Base-by-base conservation (phyloP, 2,329 filamentous ascomycete genomes). In the Oidium heveae region DNA sequence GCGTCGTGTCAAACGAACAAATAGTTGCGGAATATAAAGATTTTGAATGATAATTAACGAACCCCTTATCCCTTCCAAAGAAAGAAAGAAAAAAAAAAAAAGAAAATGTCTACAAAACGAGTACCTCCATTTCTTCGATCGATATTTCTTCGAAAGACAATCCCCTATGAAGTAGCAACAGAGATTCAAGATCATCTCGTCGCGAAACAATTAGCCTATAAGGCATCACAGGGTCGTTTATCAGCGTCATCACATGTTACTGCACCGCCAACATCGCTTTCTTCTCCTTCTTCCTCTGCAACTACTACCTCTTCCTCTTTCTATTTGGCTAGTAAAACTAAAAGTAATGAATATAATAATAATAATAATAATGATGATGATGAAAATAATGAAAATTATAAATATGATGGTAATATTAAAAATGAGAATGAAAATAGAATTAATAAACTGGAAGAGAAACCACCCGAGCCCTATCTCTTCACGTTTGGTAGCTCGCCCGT, bases 401-500 rank as follows among this genome's bases (percentile, higher is more conserved):
- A 28, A 28, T 28, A 3, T 28, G 6, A 28, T 28, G 24, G 6
- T 28, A 28, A 28, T 3, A 28, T 28, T 28, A 28, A 28, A 28
- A 28, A 28, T 28, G 24, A 28, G 24, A 28, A 28, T 28, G 24
- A 28, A 28, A 28, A 28, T 28, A 28, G 6, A 28, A 28, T 28
- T 28, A 28, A 28, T 28, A 28, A 28, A 3, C 3, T 6, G 3
- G 6, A 28, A 28, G 24, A 28, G 24, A 28, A 56, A 13, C 54
- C 56, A 9, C 82, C 82, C 0, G 70, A 72, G 15, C 84, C 86
- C 28, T 79, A 77, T 34, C 72, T 96, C 59, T 72, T 96, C 58
- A 87, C 86, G 59, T 91, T 94, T 67, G 80, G 85, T 54, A 84
- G 87, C 51, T 70, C 74, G 36, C 86, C 88, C 1, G 86, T 87